Percentiles rank a stretch among this genome's conserved stretches.
These are phyloP conservation scores for Blastomyces parvus DNA, from an alignment of 2,329 filamentous ascomycete species.

Conservation along the genomic window DNA sequence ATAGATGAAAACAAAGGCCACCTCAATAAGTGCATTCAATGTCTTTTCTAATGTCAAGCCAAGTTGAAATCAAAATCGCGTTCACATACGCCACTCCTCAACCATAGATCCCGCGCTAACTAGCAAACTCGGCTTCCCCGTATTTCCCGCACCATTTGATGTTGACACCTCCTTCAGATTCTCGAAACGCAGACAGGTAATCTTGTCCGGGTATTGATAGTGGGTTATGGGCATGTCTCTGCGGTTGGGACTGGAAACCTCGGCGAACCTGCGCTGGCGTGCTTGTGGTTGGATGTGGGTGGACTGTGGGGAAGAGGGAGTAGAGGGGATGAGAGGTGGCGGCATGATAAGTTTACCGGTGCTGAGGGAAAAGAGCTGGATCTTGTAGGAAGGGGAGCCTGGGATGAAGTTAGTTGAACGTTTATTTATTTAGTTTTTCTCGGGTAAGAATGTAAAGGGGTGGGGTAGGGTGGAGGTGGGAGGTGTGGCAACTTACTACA, in stretches of 20 bases:
- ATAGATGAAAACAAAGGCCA: background rate
- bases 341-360: constrained; percentile 26
- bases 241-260: background rate
- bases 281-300: background rate
- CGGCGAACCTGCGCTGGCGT: background rate
- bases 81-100: constrained; percentile 26
- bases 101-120: constrained; percentile 26
- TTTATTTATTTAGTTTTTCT: background rate
- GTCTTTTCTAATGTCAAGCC: background rate
- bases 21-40: too few relatives aligned
- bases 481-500: constrained; percentile 22
- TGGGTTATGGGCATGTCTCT: constrained; percentile 9
- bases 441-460: background rate
- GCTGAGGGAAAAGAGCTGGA: constrained; percentile 32
- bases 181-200: constrained; percentile 29
- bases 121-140: constrained; percentile 27
- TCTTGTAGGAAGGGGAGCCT: constrained; percentile 10
- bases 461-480: background rate
- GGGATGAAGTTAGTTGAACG: background rate
- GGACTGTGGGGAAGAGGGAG: constrained; percentile 10
- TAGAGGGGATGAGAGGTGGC: constrained; percentile 3
- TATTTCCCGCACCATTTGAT: constrained; percentile 17
- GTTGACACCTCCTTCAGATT: constrained; percentile 1
- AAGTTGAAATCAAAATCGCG: background rate
- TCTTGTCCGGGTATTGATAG: constrained; percentile 20